Base-by-base conservation (phyloP, 2,329 filamentous ascomycete species). In the Neophaeococcomyces mojaviensis region DNA sequence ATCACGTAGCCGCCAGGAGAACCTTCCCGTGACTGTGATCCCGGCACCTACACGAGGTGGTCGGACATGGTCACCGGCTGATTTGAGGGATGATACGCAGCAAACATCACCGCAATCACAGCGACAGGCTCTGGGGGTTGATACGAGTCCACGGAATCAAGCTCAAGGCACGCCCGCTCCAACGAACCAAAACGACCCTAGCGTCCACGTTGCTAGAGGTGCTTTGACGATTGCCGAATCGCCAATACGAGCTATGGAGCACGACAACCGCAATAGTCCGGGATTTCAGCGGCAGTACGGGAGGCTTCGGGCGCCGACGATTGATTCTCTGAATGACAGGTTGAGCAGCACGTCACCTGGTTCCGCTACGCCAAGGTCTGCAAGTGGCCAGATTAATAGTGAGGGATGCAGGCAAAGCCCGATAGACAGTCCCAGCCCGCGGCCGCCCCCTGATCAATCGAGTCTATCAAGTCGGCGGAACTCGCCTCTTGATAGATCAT, bases 1-100 rank as follows among this genome's bases (percentile, higher is more conserved):
- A 24, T 32, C 16, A 9, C 18, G 38, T 19, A 37, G 30, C 28
- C 32, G 15, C 8, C 13, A 24, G 13, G 40, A 33, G 30, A 44
- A 32, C 22, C 16, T 48, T 20, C 30, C 26, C 18, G 70, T 80
- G 15, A 81, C 77, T 0, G 69, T 81, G 24, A 78, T 82, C 37
- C 78, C 78, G 3, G 76, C 76, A 2, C 74, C 77, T 48, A 69
- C 70, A n/a, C 67, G 73, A 26, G 69, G 68, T 28, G 69, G 67
- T 26, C 64, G 76, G 37, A 73, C 73, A 10, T 79, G 76, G 74
- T 76, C 70, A 36, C 74, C 76, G 8, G 63, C 66, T 40, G 60
- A 62, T 28, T 51, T 61, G 13, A 30, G 48, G n/a, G 20, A 45
- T 3, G 32, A 38, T 28, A 22, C 38, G 16, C 20, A 15, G 7